Evolutionary conservation across 148 eudicot species (phyloP), one percentile per base, ranked within the genome.

Genomic region (Vaccinium corymbosum): DNA sequence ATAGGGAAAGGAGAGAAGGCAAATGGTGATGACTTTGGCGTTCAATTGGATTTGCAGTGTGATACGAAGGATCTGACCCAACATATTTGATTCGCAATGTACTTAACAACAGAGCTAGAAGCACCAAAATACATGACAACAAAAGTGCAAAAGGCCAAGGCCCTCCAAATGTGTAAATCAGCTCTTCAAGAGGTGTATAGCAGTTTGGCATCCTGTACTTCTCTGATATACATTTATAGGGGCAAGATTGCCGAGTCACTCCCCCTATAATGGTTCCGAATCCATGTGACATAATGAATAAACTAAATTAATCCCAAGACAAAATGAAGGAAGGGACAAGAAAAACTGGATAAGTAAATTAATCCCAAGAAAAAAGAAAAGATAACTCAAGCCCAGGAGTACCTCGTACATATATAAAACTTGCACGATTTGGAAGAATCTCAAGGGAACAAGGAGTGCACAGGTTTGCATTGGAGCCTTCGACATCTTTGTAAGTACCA

Each of bases 161-260:
- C 64, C 98, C 98, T 84, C 98, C 95, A 85, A 94, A 94, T 80
- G 93, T 89, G 88, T 92, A 91, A 74, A 92, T 86, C 68, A 94
- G 90, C 90, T 94, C 98, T 86, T 94, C 98, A 62, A 94, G 90
- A 70, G 98, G 94, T 57, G 94, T 94, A 82, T 92, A 92, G 88
- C 98, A 94, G 82, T 93, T 94, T 32, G 94, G 95, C 92, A 89
- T 93, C 85, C 92, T 86, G 90, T 94, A 94, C 84, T 90, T 93
- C 73, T 94, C 94, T 62, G 96, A 93, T 83, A 90, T 86, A 74
- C 98, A 94, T 92, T 82, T 88, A 86, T 93, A 93, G 59, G 96
- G 98, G 87, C 98, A 94, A 42, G 87, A 80, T 85, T 92, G 85
- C 71, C 85, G 79, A 82, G 91, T 89, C 22, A 89, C 96, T 64